phyloP scores from a whole-genome alignment of 140 eudicot species.

The Cichorium intybus region DNA sequence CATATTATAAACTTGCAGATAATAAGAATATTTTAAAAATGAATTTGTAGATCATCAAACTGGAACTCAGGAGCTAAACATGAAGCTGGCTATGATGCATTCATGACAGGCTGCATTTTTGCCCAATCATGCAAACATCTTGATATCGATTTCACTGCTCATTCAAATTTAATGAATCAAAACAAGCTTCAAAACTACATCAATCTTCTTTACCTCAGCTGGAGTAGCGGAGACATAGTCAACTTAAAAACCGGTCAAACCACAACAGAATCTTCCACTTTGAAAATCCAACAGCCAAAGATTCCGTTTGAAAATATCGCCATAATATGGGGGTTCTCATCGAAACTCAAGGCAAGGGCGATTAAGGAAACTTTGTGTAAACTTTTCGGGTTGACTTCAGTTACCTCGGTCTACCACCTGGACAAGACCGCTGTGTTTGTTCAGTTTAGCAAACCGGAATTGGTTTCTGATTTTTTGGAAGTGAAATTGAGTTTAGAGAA shows the following conservation, averaged over 20 bases:
- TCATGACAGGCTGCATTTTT: slow-evolving; percentile 92
- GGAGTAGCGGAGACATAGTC: slow-evolving; percentile 73
- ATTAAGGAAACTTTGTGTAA: slow-evolving; percentile 55
- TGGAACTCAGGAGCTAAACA: slow-evolving; percentile 99
- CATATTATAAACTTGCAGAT: neutral
- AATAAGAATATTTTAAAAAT: neutral
- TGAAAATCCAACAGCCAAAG: slow-evolving; percentile 26
- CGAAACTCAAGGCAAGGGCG: slow-evolving; percentile 56
- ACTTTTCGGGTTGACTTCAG: slow-evolving; percentile 60
- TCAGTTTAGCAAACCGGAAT: slow-evolving; percentile 52
- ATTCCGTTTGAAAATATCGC: slow-evolving; percentile 49
- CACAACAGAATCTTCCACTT: slow-evolving; percentile 32
- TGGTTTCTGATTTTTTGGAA: slow-evolving; percentile 58
- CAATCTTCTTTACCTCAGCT: slow-evolving; percentile 78
- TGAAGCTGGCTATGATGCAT: slow-evolving; percentile 98
- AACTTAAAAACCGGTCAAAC: slow-evolving; percentile 58
- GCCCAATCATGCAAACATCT: slow-evolving; percentile 83
- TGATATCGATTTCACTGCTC: slow-evolving; percentile 43
- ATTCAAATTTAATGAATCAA: slow-evolving; percentile 24
- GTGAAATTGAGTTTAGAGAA: slow-evolving; percentile 49
- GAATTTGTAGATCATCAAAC: slow-evolving; percentile 59
- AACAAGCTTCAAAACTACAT: slow-evolving; percentile 67
- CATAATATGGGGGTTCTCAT: slow-evolving; percentile 70
- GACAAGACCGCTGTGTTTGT: slow-evolving; percentile 80
- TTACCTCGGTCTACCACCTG: slow-evolving; percentile 55